Evolutionary conservation across 805 yeast genomes (phyloP), one percentile per base, ranked within the genome.

Genomic region (Saccharomycopsis guyanensis): DNA sequence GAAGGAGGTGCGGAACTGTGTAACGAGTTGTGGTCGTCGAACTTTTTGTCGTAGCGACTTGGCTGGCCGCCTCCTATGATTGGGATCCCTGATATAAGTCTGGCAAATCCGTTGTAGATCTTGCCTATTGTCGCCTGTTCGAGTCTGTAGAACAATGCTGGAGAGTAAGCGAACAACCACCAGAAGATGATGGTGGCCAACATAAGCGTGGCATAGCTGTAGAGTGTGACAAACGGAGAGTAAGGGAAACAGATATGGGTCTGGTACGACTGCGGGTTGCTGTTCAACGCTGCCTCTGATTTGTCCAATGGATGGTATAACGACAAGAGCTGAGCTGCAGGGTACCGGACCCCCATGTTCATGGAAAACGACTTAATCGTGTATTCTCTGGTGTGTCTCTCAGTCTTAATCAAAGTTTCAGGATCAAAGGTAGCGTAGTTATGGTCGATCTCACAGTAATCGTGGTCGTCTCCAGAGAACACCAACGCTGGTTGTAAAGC

Each of bases 401-500:
- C 46, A 1, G 58, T 59, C 7, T 57, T 59, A 39, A 54, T 47
- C 7, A 20, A 43, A 0, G 54, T 53, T 13, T 49, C 43, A 16
- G 23, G 22, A 12, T 36, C 18, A 18, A 42, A 42, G 25, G 54
- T 46, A 4, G 34, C 37, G 52, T 58, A 65, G 3, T 55, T 47
- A 59, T 91, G 97, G 18, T 66, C 64, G 25, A 82, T 72, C 53
- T 84, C 86, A 61, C 99, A 93, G 56, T 86, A 88, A 61, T 93
- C 98, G 65, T 93, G 99, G 61, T 93, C 98, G 61, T 93, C 99
- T 1, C 98, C 99, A 4, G 94, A 78, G 58, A 88, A 86, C 3
- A 85, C 71, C 8, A 80, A 62, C 13, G 69, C 69, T 0, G 99
- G 99, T 39, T 72, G 64, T 1, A 91, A 60, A 7, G 63, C 66